A percentile compares a stretch with the other conserved stretches of the same genome.
These are phyloP conservation scores for Picea abies DNA, from an alignment of 83 land plant genomes.

Conservation along the genomic window DNA sequence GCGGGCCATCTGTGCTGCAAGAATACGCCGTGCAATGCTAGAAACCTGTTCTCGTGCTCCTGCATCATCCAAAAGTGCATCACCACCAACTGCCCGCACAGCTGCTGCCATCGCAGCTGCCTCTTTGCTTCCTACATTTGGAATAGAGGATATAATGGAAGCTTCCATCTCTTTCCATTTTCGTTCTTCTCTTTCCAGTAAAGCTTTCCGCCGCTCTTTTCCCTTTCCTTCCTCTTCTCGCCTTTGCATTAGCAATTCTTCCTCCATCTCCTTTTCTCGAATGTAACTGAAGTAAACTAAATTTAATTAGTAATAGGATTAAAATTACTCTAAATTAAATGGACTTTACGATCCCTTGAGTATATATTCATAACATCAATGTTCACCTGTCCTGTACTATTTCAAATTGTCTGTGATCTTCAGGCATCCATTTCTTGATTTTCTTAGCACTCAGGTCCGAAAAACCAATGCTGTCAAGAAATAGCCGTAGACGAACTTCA, in stretches of 20 bases:
- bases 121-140: conserved; percentile 93
- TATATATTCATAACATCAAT: neutral
- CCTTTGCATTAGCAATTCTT: conserved; percentile 90
- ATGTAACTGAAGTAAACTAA: conserved; percentile 60
- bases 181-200: conserved; percentile 93
- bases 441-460: conserved; percentile 96
- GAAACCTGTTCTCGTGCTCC: conserved; percentile 90
- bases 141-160: conserved; percentile 91
- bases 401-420: conserved; percentile 96
- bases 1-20: conserved; percentile 86
- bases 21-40: conserved; percentile 89
- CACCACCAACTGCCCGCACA: conserved; percentile 98
- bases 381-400: conserved; percentile 91
- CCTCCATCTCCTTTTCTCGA: conserved; percentile 98
- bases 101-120: conserved; percentile 99
- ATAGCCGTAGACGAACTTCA: conserved; percentile 96
- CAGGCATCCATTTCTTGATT: conserved; percentile 97
- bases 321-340: neutral
- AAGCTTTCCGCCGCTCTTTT: conserved; percentile 92
- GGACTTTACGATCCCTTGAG: neutral
- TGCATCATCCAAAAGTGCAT: conserved; percentile 88
- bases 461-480: conserved; percentile 95
- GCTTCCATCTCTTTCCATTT: conserved; percentile 98
- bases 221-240: conserved; percentile 99
- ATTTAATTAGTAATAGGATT: no score